Percentiles rank a stretch among this genome's conserved stretches.
Evolutionary conservation across 306 rosid genomes (phyloP).

Genomic region (Rubus parviflorus): DNA sequence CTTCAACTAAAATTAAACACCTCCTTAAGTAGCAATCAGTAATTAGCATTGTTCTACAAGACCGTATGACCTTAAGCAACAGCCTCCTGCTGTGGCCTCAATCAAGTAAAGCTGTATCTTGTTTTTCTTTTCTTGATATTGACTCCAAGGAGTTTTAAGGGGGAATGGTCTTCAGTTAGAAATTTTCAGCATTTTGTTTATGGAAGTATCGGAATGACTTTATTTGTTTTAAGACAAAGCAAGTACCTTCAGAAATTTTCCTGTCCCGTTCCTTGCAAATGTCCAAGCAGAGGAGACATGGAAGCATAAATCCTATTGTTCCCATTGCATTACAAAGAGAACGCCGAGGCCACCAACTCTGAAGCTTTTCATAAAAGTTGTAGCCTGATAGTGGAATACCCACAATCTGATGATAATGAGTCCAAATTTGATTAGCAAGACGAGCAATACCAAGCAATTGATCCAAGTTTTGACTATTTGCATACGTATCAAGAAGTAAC

Average conservation of each 20-base stretch:
- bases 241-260: conserved; percentile 24
- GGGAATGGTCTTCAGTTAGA: background rate
- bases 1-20: background rate
- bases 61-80: background rate
- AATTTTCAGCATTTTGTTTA: background rate
- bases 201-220: background rate
- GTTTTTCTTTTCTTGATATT: background rate
- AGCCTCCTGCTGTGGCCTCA: background rate
- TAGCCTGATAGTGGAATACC: conserved; percentile 24
- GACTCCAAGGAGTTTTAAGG: background rate
- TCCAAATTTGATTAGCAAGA: conserved; percentile 28
- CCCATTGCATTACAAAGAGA: conserved; percentile 17
- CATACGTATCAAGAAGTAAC: conserved; percentile 8
- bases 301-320: conserved; percentile 19
- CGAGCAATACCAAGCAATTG: conserved; percentile 3
- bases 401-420: conserved; percentile 32
- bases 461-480: conserved; percentile 15
- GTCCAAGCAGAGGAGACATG: conserved; percentile 17
- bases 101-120: background rate
- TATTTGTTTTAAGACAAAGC: conserved; percentile 7
- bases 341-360: conserved; percentile 10
- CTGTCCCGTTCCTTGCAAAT: conserved; percentile 4
- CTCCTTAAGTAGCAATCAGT: background rate
- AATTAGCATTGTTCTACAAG: background rate
- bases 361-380: conserved; percentile 18